A percentile compares a stretch with the other conserved stretches of the same genome.
Conservation (phyloP, 495 filamentous ascomycete species). For the Penicillium simplicissimum region DNA sequence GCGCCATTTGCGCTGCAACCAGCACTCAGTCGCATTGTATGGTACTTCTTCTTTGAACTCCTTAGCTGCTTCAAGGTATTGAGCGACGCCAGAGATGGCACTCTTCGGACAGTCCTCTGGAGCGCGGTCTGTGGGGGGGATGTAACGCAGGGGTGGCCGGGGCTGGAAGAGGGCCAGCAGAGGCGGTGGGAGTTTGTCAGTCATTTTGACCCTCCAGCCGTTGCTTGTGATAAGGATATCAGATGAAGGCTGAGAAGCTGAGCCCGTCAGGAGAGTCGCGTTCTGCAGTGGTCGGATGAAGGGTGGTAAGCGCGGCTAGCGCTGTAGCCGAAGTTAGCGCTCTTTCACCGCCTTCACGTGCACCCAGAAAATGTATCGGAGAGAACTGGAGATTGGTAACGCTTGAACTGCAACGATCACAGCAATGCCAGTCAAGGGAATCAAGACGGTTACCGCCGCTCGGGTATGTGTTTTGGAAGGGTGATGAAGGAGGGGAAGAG, state of each 20-base stretch:
- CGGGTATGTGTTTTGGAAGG: slow-evolving; percentile 33
- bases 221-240: slow-evolving; percentile 7
- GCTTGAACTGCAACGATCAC: slow-evolving; percentile 13
- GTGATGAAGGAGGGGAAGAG: background rate
- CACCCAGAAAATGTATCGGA: slow-evolving; percentile 26
- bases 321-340: slow-evolving; percentile 19
- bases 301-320: slow-evolving; percentile 12
- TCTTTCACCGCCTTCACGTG: slow-evolving; percentile 31
- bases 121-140: slow-evolving; percentile 78
- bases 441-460: slow-evolving; percentile 43
- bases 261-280: slow-evolving; percentile 28
- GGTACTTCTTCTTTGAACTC: slow-evolving; percentile 69
- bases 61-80: slow-evolving; percentile 68
- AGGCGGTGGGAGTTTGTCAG: slow-evolving; percentile 90
- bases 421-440: slow-evolving; percentile 70
- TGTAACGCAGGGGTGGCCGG: slow-evolving; percentile 86
- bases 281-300: slow-evolving; percentile 19
- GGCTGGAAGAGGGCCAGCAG: slow-evolving; percentile 92
- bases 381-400: slow-evolving; percentile 6
- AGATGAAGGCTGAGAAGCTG: slow-evolving; percentile 17
- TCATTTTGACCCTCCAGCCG: slow-evolving; percentile 59
- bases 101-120: slow-evolving; percentile 75
- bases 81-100: slow-evolving; percentile 67
- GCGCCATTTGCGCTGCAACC: slow-evolving; percentile 82
- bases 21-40: slow-evolving; percentile 88